A percentile compares a stretch with the other conserved stretches of the same genome.
phyloP scores from a whole-genome alignment of 305 asterid species.

The Fraxinus floribunda region DNA sequence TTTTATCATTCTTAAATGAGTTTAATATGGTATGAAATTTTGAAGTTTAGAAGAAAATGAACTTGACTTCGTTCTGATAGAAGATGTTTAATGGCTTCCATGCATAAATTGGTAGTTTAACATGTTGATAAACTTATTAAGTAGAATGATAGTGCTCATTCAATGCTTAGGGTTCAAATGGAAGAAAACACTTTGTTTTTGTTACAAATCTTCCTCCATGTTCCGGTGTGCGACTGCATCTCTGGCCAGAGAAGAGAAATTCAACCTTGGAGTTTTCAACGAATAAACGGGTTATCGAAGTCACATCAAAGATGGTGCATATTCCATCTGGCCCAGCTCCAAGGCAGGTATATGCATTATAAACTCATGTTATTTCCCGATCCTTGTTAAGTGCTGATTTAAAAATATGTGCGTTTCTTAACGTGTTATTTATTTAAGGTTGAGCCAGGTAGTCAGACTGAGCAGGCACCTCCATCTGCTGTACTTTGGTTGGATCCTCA shows the following conservation, averaged over 20 bases:
- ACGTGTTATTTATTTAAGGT: slow-evolving; percentile 48
- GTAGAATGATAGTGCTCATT: slow-evolving; percentile 28
- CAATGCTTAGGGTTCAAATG: slow-evolving; percentile 64
- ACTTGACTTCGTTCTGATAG: slow-evolving; percentile 16
- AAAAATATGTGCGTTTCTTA: slow-evolving; percentile 19
- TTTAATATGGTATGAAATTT: slow-evolving; percentile 5
- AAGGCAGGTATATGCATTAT: slow-evolving; percentile 72
- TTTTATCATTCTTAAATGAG: not conserved
- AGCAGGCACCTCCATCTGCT: slow-evolving; percentile 98
- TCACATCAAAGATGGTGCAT: slow-evolving; percentile 86
- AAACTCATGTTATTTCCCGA: slow-evolving; percentile 15
- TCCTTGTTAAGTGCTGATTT: slow-evolving; percentile 16
- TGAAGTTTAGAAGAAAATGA: slow-evolving; percentile 2
- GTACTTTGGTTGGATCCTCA: slow-evolving; percentile 86
- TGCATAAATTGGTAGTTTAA: slow-evolving; percentile 4
- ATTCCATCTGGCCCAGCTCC: slow-evolving; percentile 99
- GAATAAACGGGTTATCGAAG: slow-evolving; percentile 57
- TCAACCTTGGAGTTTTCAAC: slow-evolving; percentile 44
- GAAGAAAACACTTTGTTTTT: slow-evolving; percentile 71
- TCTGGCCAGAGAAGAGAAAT: slow-evolving; percentile 78
- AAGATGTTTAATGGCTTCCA: slow-evolving; percentile 19
- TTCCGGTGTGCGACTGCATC: slow-evolving; percentile 90
- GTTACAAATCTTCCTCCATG: slow-evolving; percentile 98
- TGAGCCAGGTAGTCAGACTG: slow-evolving; percentile 99
- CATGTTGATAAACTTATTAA: slow-evolving; percentile 11